Conservation (phyloP, 257 asterid genomes). For the Scutellaria barbata region DNA sequence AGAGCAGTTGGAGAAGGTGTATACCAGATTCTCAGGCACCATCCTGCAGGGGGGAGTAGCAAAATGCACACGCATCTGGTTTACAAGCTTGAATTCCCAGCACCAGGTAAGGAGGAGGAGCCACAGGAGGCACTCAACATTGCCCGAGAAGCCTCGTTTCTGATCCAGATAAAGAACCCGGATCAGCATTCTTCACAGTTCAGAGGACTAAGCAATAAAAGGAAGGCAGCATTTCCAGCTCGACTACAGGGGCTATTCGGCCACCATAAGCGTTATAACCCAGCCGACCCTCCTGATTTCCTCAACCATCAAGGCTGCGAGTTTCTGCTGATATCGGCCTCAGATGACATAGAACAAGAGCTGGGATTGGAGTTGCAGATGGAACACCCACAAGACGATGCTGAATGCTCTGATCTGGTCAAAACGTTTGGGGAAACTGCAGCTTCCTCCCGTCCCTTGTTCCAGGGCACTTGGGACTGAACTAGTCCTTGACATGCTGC, state of each 20-base stretch:
- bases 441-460: conserved; percentile 53
- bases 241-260: conserved; percentile 64
- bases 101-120: conserved; percentile 43
- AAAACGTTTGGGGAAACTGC: conserved; percentile 51
- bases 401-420: conserved; percentile 59
- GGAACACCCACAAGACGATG: conserved; percentile 37
- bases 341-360: conserved; percentile 69
- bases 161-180: conserved; percentile 71
- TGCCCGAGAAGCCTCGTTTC: conserved; percentile 64
- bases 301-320: conserved; percentile 84
- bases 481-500: background rate
- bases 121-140: conserved; percentile 65
- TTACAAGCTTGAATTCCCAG: conserved; percentile 72
- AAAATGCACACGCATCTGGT: conserved; percentile 67
- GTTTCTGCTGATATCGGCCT: conserved; percentile 70
- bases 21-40: conserved; percentile 61
- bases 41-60: conserved; percentile 31
- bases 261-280: conserved; percentile 31
- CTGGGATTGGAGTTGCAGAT: conserved; percentile 64
- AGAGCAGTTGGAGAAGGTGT: conserved; percentile 62
- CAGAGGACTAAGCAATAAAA: conserved; percentile 58
- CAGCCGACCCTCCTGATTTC: conserved; percentile 78
- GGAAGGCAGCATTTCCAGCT: conserved; percentile 65
- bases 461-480: conserved; percentile 70
- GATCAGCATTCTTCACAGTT: conserved; percentile 33